Evolutionary conservation across 306 rosid species (phyloP).

Genomic region (Dalbergia oliveri): DNA sequence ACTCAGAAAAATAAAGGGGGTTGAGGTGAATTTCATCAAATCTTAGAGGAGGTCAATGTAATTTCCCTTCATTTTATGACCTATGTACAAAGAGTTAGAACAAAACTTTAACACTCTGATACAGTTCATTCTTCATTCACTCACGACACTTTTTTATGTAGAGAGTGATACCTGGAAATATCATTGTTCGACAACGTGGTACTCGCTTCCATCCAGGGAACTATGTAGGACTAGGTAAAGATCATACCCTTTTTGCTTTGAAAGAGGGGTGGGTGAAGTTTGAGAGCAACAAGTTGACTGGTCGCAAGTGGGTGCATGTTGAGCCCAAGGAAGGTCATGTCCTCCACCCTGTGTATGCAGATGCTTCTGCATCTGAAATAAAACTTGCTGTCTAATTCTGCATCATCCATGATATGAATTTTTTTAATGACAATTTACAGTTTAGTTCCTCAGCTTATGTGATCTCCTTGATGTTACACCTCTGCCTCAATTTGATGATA

Average conservation of each 20-base stretch:
- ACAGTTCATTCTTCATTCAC: neutral
- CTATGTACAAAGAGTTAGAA: neutral
- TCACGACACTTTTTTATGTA: conserved; percentile 36
- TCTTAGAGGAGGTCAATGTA: too few relatives aligned
- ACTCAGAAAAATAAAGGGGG: too few relatives aligned
- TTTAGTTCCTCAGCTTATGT: too few relatives aligned
- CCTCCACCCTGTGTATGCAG: conserved; percentile 79
- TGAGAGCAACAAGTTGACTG: conserved; percentile 77
- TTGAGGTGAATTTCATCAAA: too few relatives aligned
- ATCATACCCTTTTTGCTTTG: conserved; percentile 86
- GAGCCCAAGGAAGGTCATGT: conserved; percentile 89
- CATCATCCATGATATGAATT: conserved; percentile 18
- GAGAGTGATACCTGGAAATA: conserved; percentile 91
- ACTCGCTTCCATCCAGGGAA: conserved; percentile 95
- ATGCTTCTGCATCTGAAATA: conserved; percentile 50
- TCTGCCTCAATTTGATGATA: too few relatives aligned
- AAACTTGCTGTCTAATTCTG: conserved; percentile 49
- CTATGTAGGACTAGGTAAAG: conserved; percentile 86
- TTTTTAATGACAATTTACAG: neutral
- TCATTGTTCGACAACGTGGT: conserved; percentile 88
- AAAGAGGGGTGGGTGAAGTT: conserved; percentile 89
- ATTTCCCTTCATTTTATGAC: neutral
- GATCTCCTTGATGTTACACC: too few relatives aligned
- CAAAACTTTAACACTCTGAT: neutral
- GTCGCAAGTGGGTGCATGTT: conserved; percentile 86